Evolutionary conservation across 2,329 filamentous ascomycete genomes (phyloP).

Genomic region (Sphaerulina populicola): DNA sequence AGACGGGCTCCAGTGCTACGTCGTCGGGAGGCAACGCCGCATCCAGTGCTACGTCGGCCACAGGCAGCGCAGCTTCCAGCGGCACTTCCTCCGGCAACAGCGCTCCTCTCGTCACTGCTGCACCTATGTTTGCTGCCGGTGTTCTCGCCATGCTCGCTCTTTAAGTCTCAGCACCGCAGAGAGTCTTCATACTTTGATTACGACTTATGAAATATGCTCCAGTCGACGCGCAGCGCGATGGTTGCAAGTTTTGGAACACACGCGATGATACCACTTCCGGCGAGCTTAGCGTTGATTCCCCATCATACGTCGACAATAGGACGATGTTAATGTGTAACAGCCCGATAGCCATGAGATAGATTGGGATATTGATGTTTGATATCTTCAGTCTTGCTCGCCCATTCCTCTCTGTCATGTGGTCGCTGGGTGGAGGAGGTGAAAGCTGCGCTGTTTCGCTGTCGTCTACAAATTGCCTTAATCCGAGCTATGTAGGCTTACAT

Average conservation of each 20-base stretch:
- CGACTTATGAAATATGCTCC: constrained; percentile 13
- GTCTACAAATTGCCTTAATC: too few species aligned
- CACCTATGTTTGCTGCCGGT: constrained; percentile 29
- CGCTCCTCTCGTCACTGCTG: constrained; percentile 30
- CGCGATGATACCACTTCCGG: constrained; percentile 16
- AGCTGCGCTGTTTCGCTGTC: too few species aligned
- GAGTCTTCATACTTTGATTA: constrained; percentile 3
- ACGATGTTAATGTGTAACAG: constrained; percentile 5
- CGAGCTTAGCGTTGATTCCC: constrained; percentile 5
- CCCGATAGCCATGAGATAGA: not conserved
- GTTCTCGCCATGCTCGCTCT: constrained; percentile 39
- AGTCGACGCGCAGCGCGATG: constrained; percentile 8
- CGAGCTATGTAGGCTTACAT: too few species aligned
- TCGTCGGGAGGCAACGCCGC: constrained; percentile 9
- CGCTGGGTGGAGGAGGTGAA: too few species aligned
- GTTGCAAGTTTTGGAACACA: constrained; percentile 6
- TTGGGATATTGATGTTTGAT: not conserved
- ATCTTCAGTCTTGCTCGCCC: not conserved
- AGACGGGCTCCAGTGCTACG: too few species aligned
- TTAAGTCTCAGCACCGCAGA: constrained; percentile 33
- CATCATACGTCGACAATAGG: constrained; percentile 11
- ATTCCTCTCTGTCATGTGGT: too few species aligned
- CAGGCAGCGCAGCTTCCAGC: constrained; percentile 13
- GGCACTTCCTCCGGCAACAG: constrained; percentile 8
- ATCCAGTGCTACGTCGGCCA: constrained; percentile 7